phyloP scores from a whole-genome alignment of 768 basidiomycete genomes.

The Pleurotus pulmonarius region DNA sequence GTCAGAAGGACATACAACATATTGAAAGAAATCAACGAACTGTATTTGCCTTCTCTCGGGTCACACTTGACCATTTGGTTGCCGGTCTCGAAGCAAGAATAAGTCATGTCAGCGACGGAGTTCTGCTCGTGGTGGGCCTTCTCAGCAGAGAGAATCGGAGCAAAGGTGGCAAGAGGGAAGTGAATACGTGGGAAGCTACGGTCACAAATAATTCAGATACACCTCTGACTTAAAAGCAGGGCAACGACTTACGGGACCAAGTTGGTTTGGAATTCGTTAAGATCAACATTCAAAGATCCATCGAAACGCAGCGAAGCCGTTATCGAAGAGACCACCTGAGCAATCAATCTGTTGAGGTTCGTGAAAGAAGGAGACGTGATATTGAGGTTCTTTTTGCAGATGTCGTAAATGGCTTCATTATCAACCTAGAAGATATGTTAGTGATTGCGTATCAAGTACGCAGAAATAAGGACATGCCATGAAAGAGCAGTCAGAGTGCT shows the following conservation, averaged over 20 bases:
- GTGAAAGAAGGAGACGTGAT: constrained; percentile 84
- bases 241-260: constrained; percentile 78
- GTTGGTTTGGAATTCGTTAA: constrained; percentile 99
- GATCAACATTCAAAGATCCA: constrained; percentile 94
- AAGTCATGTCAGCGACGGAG: constrained; percentile 97
- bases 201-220: constrained; percentile 10
- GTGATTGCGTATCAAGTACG: neutral
- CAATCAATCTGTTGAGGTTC: constrained; percentile 95
- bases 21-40: constrained; percentile 39
- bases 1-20: constrained; percentile 11
- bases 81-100: constrained; percentile 94
- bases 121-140: constrained; percentile 97
- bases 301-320: constrained; percentile 97
- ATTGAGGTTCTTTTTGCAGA: constrained; percentile 94
- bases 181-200: constrained; percentile 94
- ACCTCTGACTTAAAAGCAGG: neutral
- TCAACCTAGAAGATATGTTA: constrained; percentile 60
- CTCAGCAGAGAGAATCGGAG: constrained; percentile 90
- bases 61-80: constrained; percentile 98
- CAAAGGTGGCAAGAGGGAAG: constrained; percentile 95
- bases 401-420: constrained; percentile 99
- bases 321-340: constrained; percentile 97
- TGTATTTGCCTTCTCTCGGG: constrained; percentile 98
- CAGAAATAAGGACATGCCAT: constrained; percentile 56
- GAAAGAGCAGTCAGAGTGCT: constrained; percentile 99